Base-by-base conservation (phyloP, 1,284 basidiomycete genomes). In the Peniophora sp. region DNA sequence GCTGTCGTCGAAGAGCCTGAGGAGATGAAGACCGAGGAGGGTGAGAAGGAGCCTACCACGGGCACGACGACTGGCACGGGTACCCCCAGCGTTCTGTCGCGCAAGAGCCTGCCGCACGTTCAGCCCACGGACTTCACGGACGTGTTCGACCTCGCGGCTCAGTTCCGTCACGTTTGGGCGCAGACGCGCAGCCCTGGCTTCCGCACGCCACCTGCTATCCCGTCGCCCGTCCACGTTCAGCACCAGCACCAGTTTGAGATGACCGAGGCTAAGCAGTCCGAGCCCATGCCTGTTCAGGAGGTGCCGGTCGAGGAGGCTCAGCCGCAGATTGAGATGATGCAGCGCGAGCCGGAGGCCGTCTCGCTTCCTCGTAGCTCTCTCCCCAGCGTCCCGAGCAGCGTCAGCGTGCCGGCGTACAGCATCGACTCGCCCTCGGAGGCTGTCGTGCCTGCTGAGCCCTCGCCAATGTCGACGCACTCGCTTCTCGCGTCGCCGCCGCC, bases 161-260 rank as follows among this genome's bases (percentile, higher is more conserved):
- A 57, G 48, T 58, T 58, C 49, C 55, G 53, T 23, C 56, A 58
- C 38, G 41, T 58, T 14, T 49, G 57, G 19, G 53, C 57, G 19
- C 19, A 23, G 44, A 22, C 50, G 51, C n/a, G 50, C 49, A 47
- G n/a, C n/a, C 1, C 44, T 3, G 23, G 44, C 20, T 23, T 22
- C 20, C 17, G 23, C 10, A 23, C 44, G 23, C 44, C 44, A 5
- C 44, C 44, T 9, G 39, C n/a, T 16, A 8, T 32, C 6, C 5
- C 6, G 6, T 12, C 27, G 5, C 5, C 12, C 16, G n/a, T 41
- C n/a, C 39, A 41, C 6, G 1, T 16, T 22, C n/a, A 41, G 20
- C 39, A 6, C 9, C 39, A 22, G 16, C 39, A 41, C n/a, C 39
- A 5, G 27, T 6, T 32, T 12, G 27, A 32, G 27, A 12, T 32